Evolutionary conservation across 2,329 filamentous ascomycete species (phyloP).

Genomic region (Monosporascus sp.): DNA sequence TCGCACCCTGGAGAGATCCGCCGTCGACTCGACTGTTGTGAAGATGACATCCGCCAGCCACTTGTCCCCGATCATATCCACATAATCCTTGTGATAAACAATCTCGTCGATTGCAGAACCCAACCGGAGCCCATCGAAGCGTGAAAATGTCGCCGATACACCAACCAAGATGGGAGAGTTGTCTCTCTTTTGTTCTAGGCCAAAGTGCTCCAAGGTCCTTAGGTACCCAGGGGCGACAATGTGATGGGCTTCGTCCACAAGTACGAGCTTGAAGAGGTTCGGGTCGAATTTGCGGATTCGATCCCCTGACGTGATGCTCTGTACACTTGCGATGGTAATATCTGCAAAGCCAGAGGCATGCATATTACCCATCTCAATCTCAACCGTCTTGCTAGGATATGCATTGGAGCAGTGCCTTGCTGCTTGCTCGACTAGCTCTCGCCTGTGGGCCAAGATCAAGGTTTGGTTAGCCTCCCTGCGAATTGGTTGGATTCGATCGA

Average conservation of each 20-base stretch:
- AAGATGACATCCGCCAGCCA: constrained; percentile 93
- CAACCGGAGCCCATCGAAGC: constrained; percentile 78
- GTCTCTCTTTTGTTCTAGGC: constrained; percentile 47
- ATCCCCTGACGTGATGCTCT: constrained; percentile 71
- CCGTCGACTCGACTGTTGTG: constrained; percentile 81
- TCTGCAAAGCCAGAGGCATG: constrained; percentile 77
- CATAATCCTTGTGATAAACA: constrained; percentile 79
- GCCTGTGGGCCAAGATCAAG: constrained; percentile 84
- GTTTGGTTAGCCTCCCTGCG: constrained; percentile 63
- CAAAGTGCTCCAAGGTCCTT: constrained; percentile 70
- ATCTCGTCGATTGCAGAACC: constrained; percentile 89
- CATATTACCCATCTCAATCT: constrained; percentile 83
- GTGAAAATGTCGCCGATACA: constrained; percentile 74
- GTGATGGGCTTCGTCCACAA: constrained; percentile 96
- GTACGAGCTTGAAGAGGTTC: constrained; percentile 72
- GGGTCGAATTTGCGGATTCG: constrained; percentile 82
- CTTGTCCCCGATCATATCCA: constrained; percentile 68
- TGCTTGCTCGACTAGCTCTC: constrained; percentile 92
- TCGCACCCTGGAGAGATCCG: constrained; percentile 67
- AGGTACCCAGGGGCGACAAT: constrained; percentile 83
- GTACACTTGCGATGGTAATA: constrained; percentile 88
- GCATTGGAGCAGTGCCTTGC: constrained; percentile 74
- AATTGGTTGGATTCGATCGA: constrained; percentile 63
- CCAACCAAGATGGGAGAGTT: constrained; percentile 68
- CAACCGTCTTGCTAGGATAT: constrained; percentile 75